These are phyloP conservation scores for Chlorella variabilis DNA, from an alignment of 163 green algal genomes.

Conservation along the genomic window DNA sequence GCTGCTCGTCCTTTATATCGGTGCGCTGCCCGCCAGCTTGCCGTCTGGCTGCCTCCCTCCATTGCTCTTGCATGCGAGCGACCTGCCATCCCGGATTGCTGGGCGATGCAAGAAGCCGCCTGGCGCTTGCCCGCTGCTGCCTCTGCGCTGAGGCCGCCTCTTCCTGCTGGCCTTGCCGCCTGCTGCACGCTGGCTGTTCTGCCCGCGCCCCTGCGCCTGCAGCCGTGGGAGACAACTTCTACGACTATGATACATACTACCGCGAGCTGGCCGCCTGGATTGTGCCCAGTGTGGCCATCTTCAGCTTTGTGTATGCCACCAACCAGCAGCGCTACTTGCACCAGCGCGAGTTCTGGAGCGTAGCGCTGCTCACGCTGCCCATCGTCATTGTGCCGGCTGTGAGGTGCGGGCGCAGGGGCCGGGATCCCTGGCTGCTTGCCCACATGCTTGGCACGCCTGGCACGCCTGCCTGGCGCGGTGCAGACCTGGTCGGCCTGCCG, in stretches of 20 bases:
- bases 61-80: too few species aligned
- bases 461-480: too few species aligned
- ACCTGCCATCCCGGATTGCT: too few species aligned
- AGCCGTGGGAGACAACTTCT: background rate
- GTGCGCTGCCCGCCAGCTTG: background rate
- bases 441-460: too few species aligned
- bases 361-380: constrained; percentile 20
- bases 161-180: too few species aligned
- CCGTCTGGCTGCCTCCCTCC: background rate
- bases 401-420: constrained; percentile 16
- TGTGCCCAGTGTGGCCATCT: background rate
- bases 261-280: background rate
- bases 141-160: background rate
- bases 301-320: background rate
- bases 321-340: constrained; percentile 36
- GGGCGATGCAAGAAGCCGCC: too few species aligned
- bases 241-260: background rate
- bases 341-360: constrained; percentile 21
- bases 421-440: too few species aligned
- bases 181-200: too few species aligned
- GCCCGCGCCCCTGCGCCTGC: background rate
- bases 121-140: background rate
- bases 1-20: background rate
- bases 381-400: constrained; percentile 27
- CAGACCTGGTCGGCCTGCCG: too few species aligned